These are phyloP conservation scores for Vitellaria paradoxa DNA, from an alignment of 179 eudicot species.

Conservation along the genomic window DNA sequence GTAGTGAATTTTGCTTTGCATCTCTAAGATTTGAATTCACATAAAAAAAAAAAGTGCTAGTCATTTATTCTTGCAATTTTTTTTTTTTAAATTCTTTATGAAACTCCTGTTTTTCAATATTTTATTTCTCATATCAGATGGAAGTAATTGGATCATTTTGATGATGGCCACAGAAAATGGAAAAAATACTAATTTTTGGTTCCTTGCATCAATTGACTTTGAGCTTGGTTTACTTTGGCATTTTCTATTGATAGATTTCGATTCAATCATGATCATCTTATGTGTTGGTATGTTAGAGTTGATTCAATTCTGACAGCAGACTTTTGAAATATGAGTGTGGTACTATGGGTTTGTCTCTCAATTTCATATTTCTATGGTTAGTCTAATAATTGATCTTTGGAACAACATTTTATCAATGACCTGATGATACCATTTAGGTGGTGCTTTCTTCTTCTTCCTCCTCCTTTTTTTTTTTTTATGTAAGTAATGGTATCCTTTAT, in stretches of 20 bases:
- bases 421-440: neutral
- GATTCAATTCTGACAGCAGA: neutral
- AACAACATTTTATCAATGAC: conserved; percentile 9
- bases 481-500: no score
- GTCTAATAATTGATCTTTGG: conserved; percentile 6
- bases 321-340: neutral
- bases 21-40: neutral
- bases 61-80: neutral
- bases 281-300: neutral
- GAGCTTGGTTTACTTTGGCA: neutral
- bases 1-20: neutral
- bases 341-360: neutral
- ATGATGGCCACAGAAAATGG: neutral
- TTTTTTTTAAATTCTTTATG: neutral
- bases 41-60: neutral
- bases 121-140: neutral
- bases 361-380: neutral
- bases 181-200: neutral
- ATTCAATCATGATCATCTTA: neutral
- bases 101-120: neutral
- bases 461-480: no score
- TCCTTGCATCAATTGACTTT: neutral
- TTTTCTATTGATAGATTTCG: neutral
- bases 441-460: no score
- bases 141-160: neutral